phyloP scores from a whole-genome alignment of 2,329 filamentous ascomycete genomes.

The Sphaerulina vaccinii region DNA sequence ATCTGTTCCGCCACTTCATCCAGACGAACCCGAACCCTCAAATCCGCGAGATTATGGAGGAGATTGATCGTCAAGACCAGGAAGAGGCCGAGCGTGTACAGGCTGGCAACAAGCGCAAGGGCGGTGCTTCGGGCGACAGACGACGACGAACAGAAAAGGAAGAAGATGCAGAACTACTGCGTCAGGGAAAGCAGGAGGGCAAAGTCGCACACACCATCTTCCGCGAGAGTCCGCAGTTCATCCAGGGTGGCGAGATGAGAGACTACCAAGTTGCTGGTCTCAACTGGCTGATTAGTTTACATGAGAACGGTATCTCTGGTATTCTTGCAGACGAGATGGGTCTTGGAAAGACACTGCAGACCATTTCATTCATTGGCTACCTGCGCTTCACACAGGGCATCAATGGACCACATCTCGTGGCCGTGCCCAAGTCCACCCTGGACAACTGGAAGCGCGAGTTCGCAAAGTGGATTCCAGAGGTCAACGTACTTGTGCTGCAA shows the following conservation, averaged over 20 bases:
- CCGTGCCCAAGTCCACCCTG: constrained; percentile 92
- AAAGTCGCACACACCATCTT: constrained; percentile 81
- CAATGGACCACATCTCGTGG: constrained; percentile 84
- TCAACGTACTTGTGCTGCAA: constrained; percentile 90
- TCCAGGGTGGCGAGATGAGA: constrained; percentile 81
- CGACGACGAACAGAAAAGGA: constrained; percentile 92
- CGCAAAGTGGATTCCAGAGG: constrained; percentile 87
- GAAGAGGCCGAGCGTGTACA: constrained; percentile 62
- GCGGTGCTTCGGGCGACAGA: constrained; percentile 75
- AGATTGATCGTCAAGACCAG: constrained; percentile 90
- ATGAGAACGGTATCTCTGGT: constrained; percentile 98
- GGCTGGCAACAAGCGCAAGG: constrained; percentile 75
- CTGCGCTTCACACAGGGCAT: constrained; percentile 87
- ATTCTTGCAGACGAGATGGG: constrained; percentile 99
- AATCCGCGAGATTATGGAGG: constrained; percentile 87
- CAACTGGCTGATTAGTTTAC: constrained; percentile 96
- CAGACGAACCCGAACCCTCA: constrained; percentile 94
- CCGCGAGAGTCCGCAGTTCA: constrained; percentile 86
- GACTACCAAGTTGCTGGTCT: constrained; percentile 95
- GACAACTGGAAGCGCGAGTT: constrained; percentile 99
- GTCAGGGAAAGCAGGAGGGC: constrained; percentile 86
- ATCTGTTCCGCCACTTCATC: constrained; percentile 98
- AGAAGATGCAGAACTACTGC: constrained; percentile 83
- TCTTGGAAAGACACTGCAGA: constrained; percentile 94
- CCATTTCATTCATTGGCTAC: constrained; percentile 94